These are phyloP conservation scores for Pseudozyma thailandica DNA, from an alignment of 1,284 basidiomycete genomes.

Conservation along the genomic window DNA sequence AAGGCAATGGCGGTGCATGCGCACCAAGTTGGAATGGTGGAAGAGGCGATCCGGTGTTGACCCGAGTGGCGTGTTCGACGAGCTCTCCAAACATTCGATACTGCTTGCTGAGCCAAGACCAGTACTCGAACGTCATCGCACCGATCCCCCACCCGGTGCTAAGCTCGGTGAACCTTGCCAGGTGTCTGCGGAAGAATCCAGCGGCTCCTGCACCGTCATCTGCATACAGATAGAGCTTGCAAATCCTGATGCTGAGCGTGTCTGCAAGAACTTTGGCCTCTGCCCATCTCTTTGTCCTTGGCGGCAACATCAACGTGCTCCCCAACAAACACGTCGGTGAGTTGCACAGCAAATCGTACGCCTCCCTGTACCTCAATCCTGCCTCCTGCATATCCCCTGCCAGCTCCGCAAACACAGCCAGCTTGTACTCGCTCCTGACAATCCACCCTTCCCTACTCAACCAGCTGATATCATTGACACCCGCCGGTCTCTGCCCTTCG, in stretches of 20 bases:
- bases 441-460: constrained; percentile 89
- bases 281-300: constrained; percentile 95
- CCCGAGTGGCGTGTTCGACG: constrained; percentile 38
- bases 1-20: constrained; percentile 52
- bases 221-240: constrained; percentile 81
- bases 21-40: constrained; percentile 34
- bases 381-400: constrained; percentile 82
- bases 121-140: constrained; percentile 95
- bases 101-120: constrained; percentile 95
- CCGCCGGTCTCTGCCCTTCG: constrained; percentile 10
- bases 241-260: constrained; percentile 56
- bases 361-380: constrained; percentile 34
- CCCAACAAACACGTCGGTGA: constrained; percentile 67
- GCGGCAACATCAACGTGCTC: constrained; percentile 83
- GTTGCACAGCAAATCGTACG: constrained; percentile 36
- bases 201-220: constrained; percentile 79
- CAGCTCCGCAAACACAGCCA: constrained; percentile 94
- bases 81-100: constrained; percentile 61
- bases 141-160: constrained; percentile 95
- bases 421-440: constrained; percentile 95
- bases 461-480: constrained; percentile 43
- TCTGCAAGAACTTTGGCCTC: constrained; percentile 97
- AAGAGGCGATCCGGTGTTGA: constrained; percentile 24
- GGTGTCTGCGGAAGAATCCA: constrained; percentile 80
- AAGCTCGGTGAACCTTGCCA: constrained; percentile 85